Percentiles rank a stretch among this genome's conserved stretches.
phyloP scores from a whole-genome alignment of 2,329 filamentous ascomycete species.

The Atkinsonella texensis region DNA sequence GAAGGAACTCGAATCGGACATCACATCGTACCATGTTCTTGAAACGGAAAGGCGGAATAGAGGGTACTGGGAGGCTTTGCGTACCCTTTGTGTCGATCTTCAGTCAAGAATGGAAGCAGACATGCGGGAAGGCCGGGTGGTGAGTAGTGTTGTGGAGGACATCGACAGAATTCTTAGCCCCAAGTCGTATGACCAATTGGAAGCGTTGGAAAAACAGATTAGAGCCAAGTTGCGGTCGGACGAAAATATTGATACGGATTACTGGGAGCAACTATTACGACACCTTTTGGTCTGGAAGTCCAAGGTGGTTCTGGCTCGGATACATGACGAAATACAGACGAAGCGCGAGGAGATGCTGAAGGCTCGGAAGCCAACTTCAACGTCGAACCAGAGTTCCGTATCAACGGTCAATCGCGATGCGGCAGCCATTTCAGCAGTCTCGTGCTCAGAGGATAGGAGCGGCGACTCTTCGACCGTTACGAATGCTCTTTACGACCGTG shows the following conservation, averaged over 20 bases:
- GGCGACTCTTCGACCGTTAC: constrained; percentile 81
- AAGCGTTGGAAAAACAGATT: constrained; percentile 77
- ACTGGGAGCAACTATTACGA: constrained; percentile 87
- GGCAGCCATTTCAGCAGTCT: background rate
- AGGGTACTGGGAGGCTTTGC: constrained; percentile 89
- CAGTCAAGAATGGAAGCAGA: constrained; percentile 51
- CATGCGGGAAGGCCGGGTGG: constrained; percentile 56
- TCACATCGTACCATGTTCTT: constrained; percentile 64
- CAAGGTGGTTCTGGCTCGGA: constrained; percentile 66
- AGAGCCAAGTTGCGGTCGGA: constrained; percentile 74
- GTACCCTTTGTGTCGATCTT: constrained; percentile 68
- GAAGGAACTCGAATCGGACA: constrained; percentile 68
- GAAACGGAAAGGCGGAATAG: constrained; percentile 68
- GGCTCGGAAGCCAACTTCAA: constrained; percentile 5
- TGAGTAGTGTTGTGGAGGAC: constrained; percentile 73
- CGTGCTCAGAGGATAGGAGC: constrained; percentile 26
- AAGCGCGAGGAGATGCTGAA: constrained; percentile 5
- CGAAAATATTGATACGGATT: constrained; percentile 90
- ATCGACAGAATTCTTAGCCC: constrained; percentile 78
- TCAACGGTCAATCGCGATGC: background rate
- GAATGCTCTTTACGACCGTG: constrained; percentile 80
- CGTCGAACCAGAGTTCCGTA: background rate
- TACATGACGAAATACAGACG: constrained; percentile 57
- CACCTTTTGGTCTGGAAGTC: constrained; percentile 86
- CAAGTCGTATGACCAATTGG: constrained; percentile 79